Percentiles rank a stretch among this genome's conserved stretches.
Conservation (phyloP, 768 basidiomycete species). For the Boletus vermiculosoides region DNA sequence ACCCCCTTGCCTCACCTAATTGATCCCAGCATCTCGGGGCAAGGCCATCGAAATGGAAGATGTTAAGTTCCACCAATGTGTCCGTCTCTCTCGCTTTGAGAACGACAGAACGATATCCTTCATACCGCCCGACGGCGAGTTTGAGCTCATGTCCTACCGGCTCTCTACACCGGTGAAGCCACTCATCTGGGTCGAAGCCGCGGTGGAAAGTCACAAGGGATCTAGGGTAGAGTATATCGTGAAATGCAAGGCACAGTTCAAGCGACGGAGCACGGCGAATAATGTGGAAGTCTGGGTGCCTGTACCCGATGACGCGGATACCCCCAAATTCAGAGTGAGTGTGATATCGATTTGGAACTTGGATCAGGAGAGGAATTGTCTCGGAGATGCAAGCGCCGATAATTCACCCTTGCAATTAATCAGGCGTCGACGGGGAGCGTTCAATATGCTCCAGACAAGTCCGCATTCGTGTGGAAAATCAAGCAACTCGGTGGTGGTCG, state of each 20-base stretch:
- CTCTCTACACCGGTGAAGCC: constrained; percentile 96
- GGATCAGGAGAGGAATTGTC: not conserved
- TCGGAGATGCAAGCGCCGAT: not conserved
- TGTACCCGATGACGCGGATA: constrained; percentile 98
- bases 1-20: not conserved
- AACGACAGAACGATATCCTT: constrained; percentile 99
- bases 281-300: constrained; percentile 99
- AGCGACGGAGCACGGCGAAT: constrained; percentile 93
- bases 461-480: constrained; percentile 99
- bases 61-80: constrained; percentile 99
- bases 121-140: constrained; percentile 98
- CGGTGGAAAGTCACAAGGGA: constrained; percentile 93
- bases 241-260: constrained; percentile 96
- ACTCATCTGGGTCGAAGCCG: constrained; percentile 90
- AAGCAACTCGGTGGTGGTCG: constrained; percentile 95
- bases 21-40: constrained; percentile 53
- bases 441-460: constrained; percentile 97
- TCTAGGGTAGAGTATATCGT: constrained; percentile 94
- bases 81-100: constrained; percentile 94
- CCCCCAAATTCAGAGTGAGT: constrained; percentile 88
- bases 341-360: not conserved
- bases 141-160: constrained; percentile 98
- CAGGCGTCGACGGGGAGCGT: constrained; percentile 94
- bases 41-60: constrained; percentile 99
- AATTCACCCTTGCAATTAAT: not conserved